These are phyloP conservation scores for Cupressus sempervirens DNA, from an alignment of 75 land plant genomes.

Conservation along the genomic window DNA sequence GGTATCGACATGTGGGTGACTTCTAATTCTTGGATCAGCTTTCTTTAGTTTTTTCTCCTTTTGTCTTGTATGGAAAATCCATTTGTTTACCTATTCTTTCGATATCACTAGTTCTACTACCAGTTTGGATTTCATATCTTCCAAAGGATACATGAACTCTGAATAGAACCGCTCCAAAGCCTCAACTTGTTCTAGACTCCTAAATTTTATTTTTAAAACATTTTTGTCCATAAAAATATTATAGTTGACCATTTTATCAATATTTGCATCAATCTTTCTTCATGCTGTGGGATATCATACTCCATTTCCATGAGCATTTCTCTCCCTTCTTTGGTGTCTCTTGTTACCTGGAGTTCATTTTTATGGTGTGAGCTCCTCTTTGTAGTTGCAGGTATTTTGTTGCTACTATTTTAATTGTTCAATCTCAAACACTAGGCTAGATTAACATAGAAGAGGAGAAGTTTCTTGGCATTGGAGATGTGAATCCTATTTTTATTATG, in stretches of 20 bases:
- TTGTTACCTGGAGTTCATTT: too few relatives aligned
- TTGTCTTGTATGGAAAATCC: constrained; percentile 27
- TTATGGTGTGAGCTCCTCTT: too few relatives aligned
- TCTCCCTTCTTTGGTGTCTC: too few relatives aligned
- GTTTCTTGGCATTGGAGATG: too few relatives aligned
- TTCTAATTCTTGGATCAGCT: background rate
- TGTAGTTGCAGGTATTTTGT: too few relatives aligned
- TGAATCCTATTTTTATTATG: too few relatives aligned
- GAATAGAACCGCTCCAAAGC: constrained; percentile 24
- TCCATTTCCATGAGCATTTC: too few relatives aligned
- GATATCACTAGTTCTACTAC: constrained; percentile 13
- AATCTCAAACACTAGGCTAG: too few relatives aligned
- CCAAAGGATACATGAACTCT: constrained; percentile 25
- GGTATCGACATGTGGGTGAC: background rate
- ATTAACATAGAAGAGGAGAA: too few relatives aligned
- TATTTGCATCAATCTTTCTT: constrained; percentile 4
- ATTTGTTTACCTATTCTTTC: constrained; percentile 27
- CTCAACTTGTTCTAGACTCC: constrained; percentile 17
- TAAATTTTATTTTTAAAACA: background rate
- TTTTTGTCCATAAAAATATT: background rate
- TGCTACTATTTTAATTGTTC: too few relatives aligned
- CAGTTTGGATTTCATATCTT: constrained; percentile 15
- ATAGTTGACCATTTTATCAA: background rate
- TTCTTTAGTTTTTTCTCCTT: constrained; percentile 19
- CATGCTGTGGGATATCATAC: too few relatives aligned